phyloP scores from a whole-genome alignment of 2,329 filamentous ascomycete genomes.

The Aureobasidium sp. region DNA sequence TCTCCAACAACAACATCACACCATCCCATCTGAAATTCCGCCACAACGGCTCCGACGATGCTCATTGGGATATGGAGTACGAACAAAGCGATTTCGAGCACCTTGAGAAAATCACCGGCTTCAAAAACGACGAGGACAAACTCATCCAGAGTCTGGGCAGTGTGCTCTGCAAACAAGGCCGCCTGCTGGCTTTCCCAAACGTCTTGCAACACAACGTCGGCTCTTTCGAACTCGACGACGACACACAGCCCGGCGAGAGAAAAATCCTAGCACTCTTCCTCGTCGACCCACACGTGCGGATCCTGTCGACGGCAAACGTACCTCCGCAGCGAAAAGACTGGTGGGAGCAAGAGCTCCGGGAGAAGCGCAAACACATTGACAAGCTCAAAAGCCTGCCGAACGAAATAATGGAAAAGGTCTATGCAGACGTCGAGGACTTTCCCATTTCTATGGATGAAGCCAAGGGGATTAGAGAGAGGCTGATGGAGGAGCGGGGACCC shows the following conservation, averaged over 20 bases:
- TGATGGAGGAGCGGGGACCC: conserved; percentile 25
- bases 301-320: conserved; percentile 43
- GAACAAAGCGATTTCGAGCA: neutral
- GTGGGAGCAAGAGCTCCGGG: conserved; percentile 23
- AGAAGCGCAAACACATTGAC: neutral
- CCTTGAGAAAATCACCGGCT: conserved; percentile 3
- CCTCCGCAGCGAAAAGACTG: conserved; percentile 41
- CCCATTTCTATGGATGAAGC: conserved; percentile 23
- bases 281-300: conserved; percentile 43
- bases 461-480: conserved; percentile 19
- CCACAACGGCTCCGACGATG: neutral
- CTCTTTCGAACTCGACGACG: conserved; percentile 42
- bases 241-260: conserved; percentile 43
- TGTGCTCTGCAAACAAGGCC: conserved; percentile 37
- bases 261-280: conserved; percentile 50
- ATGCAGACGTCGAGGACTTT: conserved; percentile 21
- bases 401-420: conserved; percentile 23
- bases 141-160: conserved; percentile 30
- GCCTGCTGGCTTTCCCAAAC: conserved; percentile 48
- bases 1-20: conserved; percentile 50
- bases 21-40: conserved; percentile 41
- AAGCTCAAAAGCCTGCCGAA: conserved; percentile 18
- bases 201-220: conserved; percentile 42
- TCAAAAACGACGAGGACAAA: conserved; percentile 12
- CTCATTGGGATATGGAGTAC: neutral